Percentiles rank a stretch among this genome's conserved stretches.
phyloP scores from a whole-genome alignment of 2,329 filamentous ascomycete species.

The Aspergillus brasiliensis region DNA sequence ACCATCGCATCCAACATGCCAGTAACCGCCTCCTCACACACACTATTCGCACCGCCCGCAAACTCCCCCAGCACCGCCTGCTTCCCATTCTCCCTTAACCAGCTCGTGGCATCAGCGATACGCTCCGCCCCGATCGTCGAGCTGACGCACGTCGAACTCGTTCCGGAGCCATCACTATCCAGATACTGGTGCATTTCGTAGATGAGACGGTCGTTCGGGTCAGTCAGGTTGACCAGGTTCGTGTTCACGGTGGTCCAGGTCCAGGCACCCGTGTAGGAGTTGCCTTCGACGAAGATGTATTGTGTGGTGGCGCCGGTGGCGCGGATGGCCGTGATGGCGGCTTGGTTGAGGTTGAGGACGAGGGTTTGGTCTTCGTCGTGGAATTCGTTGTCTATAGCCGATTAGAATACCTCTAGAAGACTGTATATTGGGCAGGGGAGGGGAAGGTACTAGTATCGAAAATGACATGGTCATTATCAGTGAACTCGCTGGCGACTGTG shows the following conservation, averaged over 20 bases:
- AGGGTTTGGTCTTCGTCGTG: conserved; percentile 63
- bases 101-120: conserved; percentile 54
- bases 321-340: conserved; percentile 64
- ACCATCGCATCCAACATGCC: conserved; percentile 53
- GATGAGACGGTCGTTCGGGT: conserved; percentile 56
- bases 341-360: conserved; percentile 64
- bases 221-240: conserved; percentile 51
- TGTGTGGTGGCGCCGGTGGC: conserved; percentile 58
- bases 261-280: conserved; percentile 51
- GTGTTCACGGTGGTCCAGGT: conserved; percentile 51
- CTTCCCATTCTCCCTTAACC: conserved; percentile 58
- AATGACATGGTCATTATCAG: conserved; percentile 57
- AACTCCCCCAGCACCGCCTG: conserved; percentile 58
- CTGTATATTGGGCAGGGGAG: neutral
- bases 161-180: conserved; percentile 58
- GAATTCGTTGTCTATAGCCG: conserved; percentile 60
- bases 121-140: conserved; percentile 58
- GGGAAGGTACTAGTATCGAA: conserved; percentile 58
- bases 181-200: conserved; percentile 67
- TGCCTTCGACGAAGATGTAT: conserved; percentile 62
- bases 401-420: neutral
- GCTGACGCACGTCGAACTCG: conserved; percentile 52
- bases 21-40: conserved; percentile 49
- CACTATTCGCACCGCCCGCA: conserved; percentile 54
- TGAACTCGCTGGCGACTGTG: conserved; percentile 58